Conservation (phyloP, 345 rosid species). For the Bruguiera gymnorhiza region DNA sequence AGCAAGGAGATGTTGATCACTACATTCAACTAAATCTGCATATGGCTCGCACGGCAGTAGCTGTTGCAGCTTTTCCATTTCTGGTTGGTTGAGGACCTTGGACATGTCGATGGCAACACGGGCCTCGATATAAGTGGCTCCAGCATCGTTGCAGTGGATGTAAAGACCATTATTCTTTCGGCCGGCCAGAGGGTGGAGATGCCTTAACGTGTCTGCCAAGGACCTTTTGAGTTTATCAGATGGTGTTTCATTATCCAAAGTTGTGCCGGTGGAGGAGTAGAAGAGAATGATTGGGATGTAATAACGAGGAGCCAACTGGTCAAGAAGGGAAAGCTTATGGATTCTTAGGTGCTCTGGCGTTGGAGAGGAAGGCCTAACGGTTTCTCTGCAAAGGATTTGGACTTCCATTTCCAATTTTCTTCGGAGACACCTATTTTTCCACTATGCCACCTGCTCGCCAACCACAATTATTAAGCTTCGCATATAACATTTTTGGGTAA, state of each 20-base stretch:
- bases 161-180: background rate
- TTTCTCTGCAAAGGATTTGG: slow-evolving; percentile 3
- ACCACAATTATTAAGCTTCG: no score
- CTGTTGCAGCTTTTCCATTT: background rate
- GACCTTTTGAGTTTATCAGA: background rate
- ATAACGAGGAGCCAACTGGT: background rate
- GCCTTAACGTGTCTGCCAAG: background rate
- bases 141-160: slow-evolving; percentile 2
- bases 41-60: background rate
- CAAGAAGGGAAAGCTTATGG: background rate
- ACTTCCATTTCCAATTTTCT: background rate
- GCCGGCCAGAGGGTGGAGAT: slow-evolving; percentile 1
- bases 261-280: background rate
- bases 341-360: background rate
- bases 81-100: background rate
- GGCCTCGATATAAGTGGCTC: background rate
- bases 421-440: background rate
- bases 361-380: slow-evolving; percentile 7
- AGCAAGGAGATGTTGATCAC: background rate
- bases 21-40: background rate
- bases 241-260: background rate
- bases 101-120: background rate
- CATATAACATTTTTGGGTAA: no score
- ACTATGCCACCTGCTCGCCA: background rate
- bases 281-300: slow-evolving; percentile 6